phyloP scores from a whole-genome alignment of 2,329 filamentous ascomycete species.

The Emericellopsis atlantica region DNA sequence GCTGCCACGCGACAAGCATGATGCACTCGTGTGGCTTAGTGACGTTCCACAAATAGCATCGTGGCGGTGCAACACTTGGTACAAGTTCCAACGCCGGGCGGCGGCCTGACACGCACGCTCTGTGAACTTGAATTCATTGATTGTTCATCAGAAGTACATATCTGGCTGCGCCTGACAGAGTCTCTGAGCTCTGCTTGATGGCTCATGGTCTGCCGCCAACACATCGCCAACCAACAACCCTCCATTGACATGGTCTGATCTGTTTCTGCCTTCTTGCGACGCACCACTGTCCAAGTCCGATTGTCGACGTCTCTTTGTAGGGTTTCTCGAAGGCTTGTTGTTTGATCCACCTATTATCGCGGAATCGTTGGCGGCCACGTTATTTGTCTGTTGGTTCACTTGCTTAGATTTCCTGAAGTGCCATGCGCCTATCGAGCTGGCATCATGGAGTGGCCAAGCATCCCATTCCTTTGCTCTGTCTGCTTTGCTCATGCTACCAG shows the following conservation, averaged over 20 bases:
- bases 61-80: too few relatives aligned
- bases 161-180: background rate
- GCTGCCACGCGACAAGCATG: too few relatives aligned
- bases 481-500: constrained; percentile 8
- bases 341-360: background rate
- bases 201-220: background rate
- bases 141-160: background rate
- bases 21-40: too few relatives aligned
- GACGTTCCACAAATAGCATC: too few relatives aligned
- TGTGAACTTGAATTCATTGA: too few relatives aligned
- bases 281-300: background rate
- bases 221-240: background rate
- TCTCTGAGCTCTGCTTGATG: background rate
- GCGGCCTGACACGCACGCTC: too few relatives aligned
- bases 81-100: too few relatives aligned
- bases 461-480: constrained; percentile 16
- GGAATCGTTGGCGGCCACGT: background rate
- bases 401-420: constrained; percentile 6
- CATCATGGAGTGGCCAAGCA: constrained; percentile 7
- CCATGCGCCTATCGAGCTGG: constrained; percentile 10
- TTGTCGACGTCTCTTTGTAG: background rate
- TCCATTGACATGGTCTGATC: background rate
- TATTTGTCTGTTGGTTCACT: background rate
- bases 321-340: background rate
- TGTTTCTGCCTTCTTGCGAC: background rate